phyloP scores from a whole-genome alignment of 352 stramenopile species.

The Hyaloperonospora arabidopsidis region DNA sequence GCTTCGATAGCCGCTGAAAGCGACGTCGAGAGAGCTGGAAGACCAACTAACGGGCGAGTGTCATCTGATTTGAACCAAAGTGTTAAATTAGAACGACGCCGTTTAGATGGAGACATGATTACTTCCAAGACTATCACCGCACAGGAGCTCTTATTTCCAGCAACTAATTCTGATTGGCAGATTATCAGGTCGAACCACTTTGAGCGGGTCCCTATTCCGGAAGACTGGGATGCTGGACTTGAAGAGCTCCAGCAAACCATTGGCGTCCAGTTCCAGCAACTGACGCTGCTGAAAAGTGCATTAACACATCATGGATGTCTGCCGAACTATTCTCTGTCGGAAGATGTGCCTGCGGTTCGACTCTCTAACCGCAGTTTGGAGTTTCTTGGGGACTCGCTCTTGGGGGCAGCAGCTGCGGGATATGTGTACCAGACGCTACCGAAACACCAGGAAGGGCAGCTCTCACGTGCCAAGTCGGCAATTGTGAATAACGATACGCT shows the following conservation, averaged over 20 bases:
- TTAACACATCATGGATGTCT: slow-evolving; percentile 71
- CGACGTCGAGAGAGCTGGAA: slow-evolving; percentile 1
- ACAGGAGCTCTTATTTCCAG: slow-evolving; percentile 28
- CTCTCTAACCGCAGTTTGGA: slow-evolving; percentile 78
- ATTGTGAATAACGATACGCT: slow-evolving; percentile 77
- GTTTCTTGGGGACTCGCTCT: slow-evolving; percentile 73
- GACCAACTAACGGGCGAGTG: slow-evolving; percentile 8
- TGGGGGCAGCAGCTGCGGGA: slow-evolving; percentile 49
- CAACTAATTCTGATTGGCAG: slow-evolving; percentile 39
- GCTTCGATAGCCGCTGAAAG: slow-evolving; percentile 20
- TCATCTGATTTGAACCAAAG: slow-evolving; percentile 11
- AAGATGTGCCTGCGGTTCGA: slow-evolving; percentile 40
- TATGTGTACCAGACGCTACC: slow-evolving; percentile 74
- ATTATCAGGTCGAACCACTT: slow-evolving; percentile 47
- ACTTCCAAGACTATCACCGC: slow-evolving; percentile 21
- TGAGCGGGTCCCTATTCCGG: slow-evolving; percentile 36
- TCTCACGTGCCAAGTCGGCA: slow-evolving; percentile 56
- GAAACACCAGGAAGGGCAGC: slow-evolving; percentile 60
- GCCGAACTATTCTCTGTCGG: slow-evolving; percentile 30
- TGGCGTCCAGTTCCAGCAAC: slow-evolving; percentile 51
- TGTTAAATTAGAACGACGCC: slow-evolving; percentile 16
- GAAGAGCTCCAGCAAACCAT: slow-evolving; percentile 48
- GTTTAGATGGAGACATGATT: slow-evolving; percentile 28
- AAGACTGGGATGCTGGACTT: slow-evolving; percentile 42
- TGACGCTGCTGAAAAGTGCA: slow-evolving; percentile 53